Percentiles rank a stretch among this genome's conserved stretches.
These are phyloP conservation scores for Hypoxylon perforatum DNA, from an alignment of 495 filamentous ascomycete genomes.

Conservation along the genomic window DNA sequence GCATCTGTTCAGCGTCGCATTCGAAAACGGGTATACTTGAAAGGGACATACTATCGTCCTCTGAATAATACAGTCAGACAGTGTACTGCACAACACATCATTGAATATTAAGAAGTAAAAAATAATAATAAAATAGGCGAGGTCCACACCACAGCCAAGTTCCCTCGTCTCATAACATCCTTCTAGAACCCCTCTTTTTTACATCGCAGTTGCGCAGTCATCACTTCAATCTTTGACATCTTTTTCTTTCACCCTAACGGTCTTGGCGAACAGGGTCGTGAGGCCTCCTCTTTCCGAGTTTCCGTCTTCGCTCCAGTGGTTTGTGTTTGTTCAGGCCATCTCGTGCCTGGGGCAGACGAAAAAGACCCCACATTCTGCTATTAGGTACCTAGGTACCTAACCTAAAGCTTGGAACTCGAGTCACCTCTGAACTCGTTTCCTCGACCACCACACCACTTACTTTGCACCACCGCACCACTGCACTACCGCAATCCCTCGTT, in stretches of 20 bases:
- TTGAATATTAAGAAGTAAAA: too few relatives aligned
- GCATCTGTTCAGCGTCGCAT: background rate
- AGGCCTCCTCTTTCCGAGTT: constrained; percentile 41
- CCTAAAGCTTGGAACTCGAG: constrained; percentile 4
- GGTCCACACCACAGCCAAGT: constrained; percentile 15
- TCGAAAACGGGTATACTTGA: background rate
- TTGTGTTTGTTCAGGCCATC: constrained; percentile 15
- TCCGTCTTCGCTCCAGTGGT: constrained; percentile 15
- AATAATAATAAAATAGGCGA: constrained; percentile 5
- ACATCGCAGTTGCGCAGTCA: constrained; percentile 20
- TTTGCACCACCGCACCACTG: too few relatives aligned
- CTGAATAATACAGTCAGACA: too few relatives aligned
- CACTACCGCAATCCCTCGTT: background rate
- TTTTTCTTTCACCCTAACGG: constrained; percentile 30
- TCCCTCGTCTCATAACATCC: constrained; percentile 20
- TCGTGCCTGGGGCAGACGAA: constrained; percentile 7
- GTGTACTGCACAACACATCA: too few relatives aligned
- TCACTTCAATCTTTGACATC: constrained; percentile 23
- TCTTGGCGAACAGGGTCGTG: constrained; percentile 37
- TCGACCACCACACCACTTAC: constrained; percentile 12
- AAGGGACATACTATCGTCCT: background rate
- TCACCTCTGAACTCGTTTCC: constrained; percentile 9
- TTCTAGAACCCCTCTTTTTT: constrained; percentile 22
- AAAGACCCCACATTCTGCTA: constrained; percentile 34
- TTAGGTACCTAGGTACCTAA: too few relatives aligned